These are phyloP conservation scores for Euphrasia arctica DNA, from an alignment of 305 asterid genomes.

Conservation along the genomic window DNA sequence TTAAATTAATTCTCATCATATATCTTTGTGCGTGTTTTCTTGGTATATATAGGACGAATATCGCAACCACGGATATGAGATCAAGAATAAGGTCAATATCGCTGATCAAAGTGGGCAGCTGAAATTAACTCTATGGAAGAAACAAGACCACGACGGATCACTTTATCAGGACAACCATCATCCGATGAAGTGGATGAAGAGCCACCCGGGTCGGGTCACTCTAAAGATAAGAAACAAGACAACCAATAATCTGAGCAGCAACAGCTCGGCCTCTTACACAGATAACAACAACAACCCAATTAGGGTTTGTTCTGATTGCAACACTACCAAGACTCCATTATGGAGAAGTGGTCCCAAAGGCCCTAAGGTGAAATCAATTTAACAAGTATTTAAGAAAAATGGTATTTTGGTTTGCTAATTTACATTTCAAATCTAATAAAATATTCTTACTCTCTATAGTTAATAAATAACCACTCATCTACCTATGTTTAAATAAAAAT, in stretches of 20 bases:
- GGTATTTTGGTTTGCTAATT: too few species aligned
- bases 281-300: conserved; percentile 45
- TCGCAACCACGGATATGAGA: conserved; percentile 30
- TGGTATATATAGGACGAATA: conserved; percentile 22
- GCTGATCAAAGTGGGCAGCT: conserved; percentile 28
- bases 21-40: too few species aligned
- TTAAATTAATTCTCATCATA: too few species aligned
- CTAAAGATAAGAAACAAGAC: background rate
- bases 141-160: conserved; percentile 28
- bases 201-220: conserved; percentile 11
- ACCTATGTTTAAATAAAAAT: too few species aligned
- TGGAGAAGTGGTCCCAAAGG: conserved; percentile 99
- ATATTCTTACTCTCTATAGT: too few species aligned
- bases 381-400: too few species aligned
- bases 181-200: conserved; percentile 56
- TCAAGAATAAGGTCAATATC: conserved; percentile 27
- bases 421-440: too few species aligned
- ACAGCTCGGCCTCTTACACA: conserved; percentile 6
- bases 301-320: conserved; percentile 96
- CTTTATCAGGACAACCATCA: conserved; percentile 3
- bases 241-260: conserved; percentile 48
- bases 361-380: conserved; percentile 59
- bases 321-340: conserved; percentile 94
- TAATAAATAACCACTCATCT: too few species aligned
- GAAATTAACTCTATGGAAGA: conserved; percentile 53